Percentiles rank a stretch among this genome's conserved stretches.
These are phyloP conservation scores for Fusarium mexicanum DNA, from an alignment of 2,329 filamentous ascomycete species.

Conservation along the genomic window DNA sequence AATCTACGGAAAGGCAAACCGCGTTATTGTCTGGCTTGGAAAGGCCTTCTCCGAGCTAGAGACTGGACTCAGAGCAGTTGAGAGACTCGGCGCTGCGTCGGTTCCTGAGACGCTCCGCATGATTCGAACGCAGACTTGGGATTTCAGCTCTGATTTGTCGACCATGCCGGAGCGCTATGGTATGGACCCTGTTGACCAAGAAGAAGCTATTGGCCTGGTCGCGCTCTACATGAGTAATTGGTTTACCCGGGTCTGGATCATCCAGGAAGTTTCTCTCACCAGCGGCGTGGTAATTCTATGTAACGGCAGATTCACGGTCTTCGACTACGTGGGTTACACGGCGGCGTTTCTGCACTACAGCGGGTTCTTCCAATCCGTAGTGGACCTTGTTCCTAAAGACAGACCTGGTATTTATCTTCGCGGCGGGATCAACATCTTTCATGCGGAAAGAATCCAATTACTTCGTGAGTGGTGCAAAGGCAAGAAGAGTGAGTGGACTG, in stretches of 20 bases:
- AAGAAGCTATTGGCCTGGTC: not conserved
- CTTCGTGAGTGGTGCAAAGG: constrained; percentile 13
- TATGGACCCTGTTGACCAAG: not conserved
- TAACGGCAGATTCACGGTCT: not conserved
- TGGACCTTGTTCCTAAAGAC: not conserved
- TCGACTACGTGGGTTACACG: not conserved
- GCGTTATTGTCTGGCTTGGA: constrained; percentile 6
- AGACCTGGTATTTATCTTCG: not conserved
- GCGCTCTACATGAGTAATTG: not conserved
- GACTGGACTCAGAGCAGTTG: not conserved
- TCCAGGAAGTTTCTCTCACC: not conserved
- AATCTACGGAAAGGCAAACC: not conserved
- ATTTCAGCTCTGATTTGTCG: not conserved
- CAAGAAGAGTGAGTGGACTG: not conserved
- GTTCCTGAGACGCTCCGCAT: not conserved
- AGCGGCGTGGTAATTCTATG: not conserved
- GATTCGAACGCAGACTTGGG: not conserved
- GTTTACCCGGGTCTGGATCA: not conserved
- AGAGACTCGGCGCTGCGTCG: not conserved
- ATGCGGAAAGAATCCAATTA: not conserved
- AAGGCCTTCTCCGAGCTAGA: not conserved
- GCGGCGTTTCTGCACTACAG: constrained; percentile 1
- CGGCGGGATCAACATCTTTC: not conserved
- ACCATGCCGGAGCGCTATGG: not conserved
- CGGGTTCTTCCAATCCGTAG: not conserved